Base-by-base conservation (phyloP, 495 filamentous ascomycete genomes). In the Penicillium simplicissimum region DNA sequence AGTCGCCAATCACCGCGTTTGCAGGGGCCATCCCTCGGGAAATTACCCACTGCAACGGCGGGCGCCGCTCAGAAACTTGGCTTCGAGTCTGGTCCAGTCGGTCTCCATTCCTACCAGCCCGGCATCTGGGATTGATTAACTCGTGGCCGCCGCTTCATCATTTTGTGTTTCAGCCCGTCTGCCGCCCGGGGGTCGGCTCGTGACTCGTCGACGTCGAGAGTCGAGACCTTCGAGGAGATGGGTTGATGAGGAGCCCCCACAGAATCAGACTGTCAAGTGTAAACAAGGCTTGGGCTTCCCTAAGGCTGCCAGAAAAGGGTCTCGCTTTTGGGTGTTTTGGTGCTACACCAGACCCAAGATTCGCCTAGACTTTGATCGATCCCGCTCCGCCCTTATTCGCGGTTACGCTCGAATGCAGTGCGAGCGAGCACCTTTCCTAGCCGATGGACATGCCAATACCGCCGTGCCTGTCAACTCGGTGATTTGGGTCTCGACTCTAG, bases 1-100 rank as follows among this genome's bases (percentile, higher is more conserved):
- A 13, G 4, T 28, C 23, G 21, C 67, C 67, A 67, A 70, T 70
- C 57, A 61, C 10, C n/a, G n/a, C 9, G 3, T 9, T 1, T 8
- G 21, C 9, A 53, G n/a, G 52, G 38, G 38, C 38, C 38, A n/a
- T 42, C 15, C 48, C 15, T 17, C 28, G 35, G 52, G 59, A 67
- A 37, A 63, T 59, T 37, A 43, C 38, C 58, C 57, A 56, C 59
- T 28, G 19, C 54, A 66, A 52, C 55, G 15, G 28, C 45, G 52
- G 52, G 37, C 11, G 15, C 57, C 68, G 51, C 68, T 71, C 67
- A 65, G 45, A 63, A 65, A 69, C 66, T 71, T 71, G 68, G 66
- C 68, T 71, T 69, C 34, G 37, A 35, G 53, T 55, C 55, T 55
- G 57, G 67, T 57, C 60, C 35, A 67, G 56, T 58, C 42, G 57